Evolutionary conservation across 768 basidiomycete genomes (phyloP).

Genomic region (Leucocoprinus leucothites): DNA sequence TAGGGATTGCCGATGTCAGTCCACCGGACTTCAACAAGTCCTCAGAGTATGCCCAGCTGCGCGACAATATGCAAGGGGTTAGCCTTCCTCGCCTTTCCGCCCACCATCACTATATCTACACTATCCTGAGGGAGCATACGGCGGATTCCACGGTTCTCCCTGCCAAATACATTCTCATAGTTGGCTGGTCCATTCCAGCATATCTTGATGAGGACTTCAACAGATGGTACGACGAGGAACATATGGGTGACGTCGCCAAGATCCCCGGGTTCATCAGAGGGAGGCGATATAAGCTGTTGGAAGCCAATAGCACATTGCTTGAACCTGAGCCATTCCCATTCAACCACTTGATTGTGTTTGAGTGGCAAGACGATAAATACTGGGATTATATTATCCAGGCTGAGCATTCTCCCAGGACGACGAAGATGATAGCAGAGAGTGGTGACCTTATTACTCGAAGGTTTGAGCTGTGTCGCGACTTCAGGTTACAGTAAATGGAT

Average conservation of each 20-base stretch:
- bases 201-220: conserved; percentile 29
- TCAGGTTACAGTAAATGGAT: too few relatives aligned
- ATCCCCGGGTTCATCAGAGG: conserved; percentile 28
- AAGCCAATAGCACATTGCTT: background rate
- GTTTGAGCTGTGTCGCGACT: too few relatives aligned
- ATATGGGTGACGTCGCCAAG: conserved; percentile 26
- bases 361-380: background rate
- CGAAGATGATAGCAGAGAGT: background rate
- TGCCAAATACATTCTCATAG: conserved; percentile 21
- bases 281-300: conserved; percentile 25
- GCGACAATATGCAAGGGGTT: too few relatives aligned
- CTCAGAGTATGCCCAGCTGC: conserved; percentile 21
- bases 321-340: background rate
- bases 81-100: too few relatives aligned
- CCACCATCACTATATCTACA: too few relatives aligned
- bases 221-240: conserved; percentile 34
- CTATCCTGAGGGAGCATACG: too few relatives aligned
- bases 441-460: too few relatives aligned
- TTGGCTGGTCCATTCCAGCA: conserved; percentile 17
- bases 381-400: background rate
- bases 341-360: background rate
- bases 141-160: conserved; percentile 12
- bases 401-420: background rate
- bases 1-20: conserved; percentile 26
- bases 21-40: conserved; percentile 19